phyloP scores from a whole-genome alignment of 2,329 filamentous ascomycete species.

The Beauveria sp. region DNA sequence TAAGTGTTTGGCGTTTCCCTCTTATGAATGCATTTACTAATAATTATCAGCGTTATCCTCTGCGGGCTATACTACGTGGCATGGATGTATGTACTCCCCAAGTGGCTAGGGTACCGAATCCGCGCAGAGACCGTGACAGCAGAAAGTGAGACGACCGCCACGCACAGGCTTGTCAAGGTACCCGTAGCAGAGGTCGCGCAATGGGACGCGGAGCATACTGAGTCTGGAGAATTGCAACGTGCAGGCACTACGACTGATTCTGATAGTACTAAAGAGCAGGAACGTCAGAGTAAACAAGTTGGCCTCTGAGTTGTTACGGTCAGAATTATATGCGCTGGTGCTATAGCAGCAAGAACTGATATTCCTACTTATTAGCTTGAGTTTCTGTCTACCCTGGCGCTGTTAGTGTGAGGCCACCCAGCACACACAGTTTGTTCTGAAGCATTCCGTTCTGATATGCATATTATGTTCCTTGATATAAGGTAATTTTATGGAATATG shows the following conservation, averaged over 20 bases:
- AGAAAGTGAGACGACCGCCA: conserved; percentile 35
- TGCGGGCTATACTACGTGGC: conserved; percentile 51
- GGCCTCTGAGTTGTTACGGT: too few relatives aligned
- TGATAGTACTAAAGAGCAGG: background rate
- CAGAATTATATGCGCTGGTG: too few relatives aligned
- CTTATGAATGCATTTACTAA: background rate
- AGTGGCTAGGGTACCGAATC: conserved; percentile 43
- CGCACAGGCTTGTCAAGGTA: conserved; percentile 45
- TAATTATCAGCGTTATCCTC: conserved; percentile 32
- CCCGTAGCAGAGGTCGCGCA: conserved; percentile 38
- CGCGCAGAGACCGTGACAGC: conserved; percentile 46
- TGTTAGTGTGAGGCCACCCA: too few relatives aligned
- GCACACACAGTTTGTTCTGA: too few relatives aligned
- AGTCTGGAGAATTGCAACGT: conserved; percentile 24
- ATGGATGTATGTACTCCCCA: conserved; percentile 52
- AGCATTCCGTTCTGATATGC: too few relatives aligned
- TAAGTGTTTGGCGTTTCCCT: conserved; percentile 30
- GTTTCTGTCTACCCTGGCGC: too few relatives aligned
- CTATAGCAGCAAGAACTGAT: too few relatives aligned
- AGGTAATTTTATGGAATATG: too few relatives aligned
- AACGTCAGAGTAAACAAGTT: background rate
- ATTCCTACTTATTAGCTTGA: too few relatives aligned
- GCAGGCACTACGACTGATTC: background rate
- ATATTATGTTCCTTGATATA: too few relatives aligned
- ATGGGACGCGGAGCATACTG: conserved; percentile 56